These are phyloP conservation scores for Nakazawaea molendinolei DNA, from an alignment of 805 yeast genomes.

Conservation along the genomic window DNA sequence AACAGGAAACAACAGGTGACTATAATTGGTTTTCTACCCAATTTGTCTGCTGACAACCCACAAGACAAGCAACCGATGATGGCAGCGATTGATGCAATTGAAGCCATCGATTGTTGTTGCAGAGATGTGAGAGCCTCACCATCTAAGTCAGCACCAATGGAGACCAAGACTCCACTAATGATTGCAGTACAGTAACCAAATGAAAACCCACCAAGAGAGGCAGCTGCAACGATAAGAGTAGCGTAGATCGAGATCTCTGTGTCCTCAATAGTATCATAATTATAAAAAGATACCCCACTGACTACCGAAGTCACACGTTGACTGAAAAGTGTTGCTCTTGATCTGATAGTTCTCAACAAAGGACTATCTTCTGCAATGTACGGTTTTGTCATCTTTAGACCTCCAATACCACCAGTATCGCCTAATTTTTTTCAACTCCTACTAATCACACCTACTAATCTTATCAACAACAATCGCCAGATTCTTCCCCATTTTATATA, in stretches of 20 bases:
- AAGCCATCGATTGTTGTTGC: conserved; percentile 35
- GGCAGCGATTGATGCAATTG: conserved; percentile 47
- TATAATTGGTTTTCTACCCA: conserved; percentile 34
- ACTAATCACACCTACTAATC: too few species aligned
- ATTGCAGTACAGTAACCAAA: conserved; percentile 66
- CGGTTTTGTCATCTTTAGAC: conserved; percentile 9
- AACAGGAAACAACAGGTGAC: conserved; percentile 35
- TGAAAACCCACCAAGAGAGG: conserved; percentile 13
- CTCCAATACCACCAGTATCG: too few species aligned
- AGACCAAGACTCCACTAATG: conserved; percentile 50
- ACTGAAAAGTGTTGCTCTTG: conserved; percentile 8
- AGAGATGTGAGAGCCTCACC: conserved; percentile 25
- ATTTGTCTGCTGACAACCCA: conserved; percentile 42
- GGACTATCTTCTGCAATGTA: conserved; percentile 10
- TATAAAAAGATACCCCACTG: conserved; percentile 8
- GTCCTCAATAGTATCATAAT: conserved; percentile 13
- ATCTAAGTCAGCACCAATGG: conserved; percentile 34
- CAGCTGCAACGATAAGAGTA: conserved; percentile 19
- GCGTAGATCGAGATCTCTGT: conserved; percentile 12
- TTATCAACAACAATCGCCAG: too few species aligned
- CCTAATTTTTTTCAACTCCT: too few species aligned
- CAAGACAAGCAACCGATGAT: conserved; percentile 44
- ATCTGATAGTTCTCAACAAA: conserved; percentile 11
- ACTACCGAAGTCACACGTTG: conserved; percentile 6
- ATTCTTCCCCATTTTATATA: background rate